Evolutionary conservation across 768 basidiomycete species (phyloP).

Genomic region (Russula sp.): DNA sequence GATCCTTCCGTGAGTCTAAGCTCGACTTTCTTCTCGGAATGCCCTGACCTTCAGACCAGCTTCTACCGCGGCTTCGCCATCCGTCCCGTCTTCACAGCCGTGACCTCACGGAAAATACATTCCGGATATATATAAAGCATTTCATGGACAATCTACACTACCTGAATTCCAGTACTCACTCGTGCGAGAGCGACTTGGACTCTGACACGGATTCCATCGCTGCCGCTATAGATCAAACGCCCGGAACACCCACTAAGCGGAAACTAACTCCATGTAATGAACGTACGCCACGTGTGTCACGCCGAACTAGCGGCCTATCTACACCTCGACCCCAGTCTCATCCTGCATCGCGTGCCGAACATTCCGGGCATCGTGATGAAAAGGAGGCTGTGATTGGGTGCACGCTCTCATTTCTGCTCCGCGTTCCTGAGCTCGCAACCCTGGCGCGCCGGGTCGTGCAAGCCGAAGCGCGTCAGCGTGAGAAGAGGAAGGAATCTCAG

Average conservation of each 20-base stretch:
- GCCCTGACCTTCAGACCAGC: constrained; percentile 23
- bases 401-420: constrained; percentile 68
- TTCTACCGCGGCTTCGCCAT: constrained; percentile 54
- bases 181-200: constrained; percentile 4
- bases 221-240: constrained; percentile 9
- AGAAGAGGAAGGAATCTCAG: constrained; percentile 41
- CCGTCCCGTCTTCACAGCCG: constrained; percentile 60
- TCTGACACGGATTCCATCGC: constrained; percentile 4
- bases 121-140: constrained; percentile 71
- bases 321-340: constrained; percentile 7
- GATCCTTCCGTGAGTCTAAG: constrained; percentile 18
- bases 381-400: constrained; percentile 31
- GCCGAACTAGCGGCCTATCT: neutral
- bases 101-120: constrained; percentile 65
- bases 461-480: constrained; percentile 52
- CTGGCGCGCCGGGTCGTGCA: constrained; percentile 61
- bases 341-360: neutral
- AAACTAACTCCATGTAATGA: constrained; percentile 12
- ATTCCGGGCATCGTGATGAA: neutral
- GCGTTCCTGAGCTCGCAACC: constrained; percentile 64
- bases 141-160: constrained; percentile 57
- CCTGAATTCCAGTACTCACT: neutral
- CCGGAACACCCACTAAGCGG: constrained; percentile 37
- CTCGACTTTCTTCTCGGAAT: neutral
- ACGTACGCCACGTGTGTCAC: constrained; percentile 30